Evolutionary conservation across 2,329 filamentous ascomycete species (phyloP), one percentile per base, ranked within the genome.

Genomic region (Aspergillus ochraceoroseus): DNA sequence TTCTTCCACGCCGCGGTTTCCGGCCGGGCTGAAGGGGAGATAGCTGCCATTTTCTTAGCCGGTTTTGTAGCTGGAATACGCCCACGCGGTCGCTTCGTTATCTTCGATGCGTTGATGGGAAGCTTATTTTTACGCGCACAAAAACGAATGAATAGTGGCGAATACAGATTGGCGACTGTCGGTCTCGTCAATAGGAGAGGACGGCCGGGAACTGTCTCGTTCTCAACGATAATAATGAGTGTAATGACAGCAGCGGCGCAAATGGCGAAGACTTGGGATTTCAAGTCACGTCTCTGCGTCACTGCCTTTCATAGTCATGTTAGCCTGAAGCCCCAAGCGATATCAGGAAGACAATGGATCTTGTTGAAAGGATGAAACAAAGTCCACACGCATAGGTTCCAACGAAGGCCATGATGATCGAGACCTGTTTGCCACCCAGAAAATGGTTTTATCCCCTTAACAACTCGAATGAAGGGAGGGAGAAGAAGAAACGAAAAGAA

Each of bases 141-240:
- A 57, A 76, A 70, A 61, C 77, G 75, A 63, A 82, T 70, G 64
- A 83, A 82, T 56, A 84, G 75, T 68, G 79, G 79, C 52, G 80
- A 85, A 80, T 84, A 80, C 80, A 80, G 73, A 62, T 80, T 82
- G 75, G 62, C 77, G 76, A 67, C 66, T 53, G 49, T 53, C 50
- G 7, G 34, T 47, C 42, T 47, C 42, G 55, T 61, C 58, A 51
- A 51, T 23, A 25, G 12, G 22, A n/a, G n/a, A n/a, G n/a, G n/a
- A n/a, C 15, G 22, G 31, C 39, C 37, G 27, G 34, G 29, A 23
- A 18, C 7, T 18, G 23, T 23, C 6, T 37, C 17, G 40, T 23
- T 39, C 32, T 41, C 43, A 37, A 22, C 19, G 29, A 17, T n/a
- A 44, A 22, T 36, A 48, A 41, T 31, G 47, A 53, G 46, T 32